These are phyloP conservation scores for Botrytis fragariae DNA, from an alignment of 2,329 filamentous ascomycete species.

Conservation along the genomic window DNA sequence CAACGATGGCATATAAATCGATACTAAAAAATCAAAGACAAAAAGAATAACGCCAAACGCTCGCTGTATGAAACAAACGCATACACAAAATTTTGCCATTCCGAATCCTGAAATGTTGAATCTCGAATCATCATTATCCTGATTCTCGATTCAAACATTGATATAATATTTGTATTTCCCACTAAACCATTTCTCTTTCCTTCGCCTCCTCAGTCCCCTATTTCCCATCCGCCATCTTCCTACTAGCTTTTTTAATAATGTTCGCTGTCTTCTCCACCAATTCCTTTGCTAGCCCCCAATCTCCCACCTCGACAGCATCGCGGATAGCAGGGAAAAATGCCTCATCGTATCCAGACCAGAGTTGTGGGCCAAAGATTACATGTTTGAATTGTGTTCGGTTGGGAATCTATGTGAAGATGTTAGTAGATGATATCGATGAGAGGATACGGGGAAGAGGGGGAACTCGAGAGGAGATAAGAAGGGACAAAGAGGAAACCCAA, in stretches of 20 bases:
- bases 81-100: not conserved
- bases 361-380: constrained; percentile 79
- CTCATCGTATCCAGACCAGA: constrained; percentile 68
- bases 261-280: constrained; percentile 70
- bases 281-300: constrained; percentile 67
- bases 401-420: constrained; percentile 57
- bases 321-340: constrained; percentile 80
- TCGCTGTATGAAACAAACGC: not conserved
- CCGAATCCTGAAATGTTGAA: not conserved
- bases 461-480: not conserved
- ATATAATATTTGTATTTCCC: not conserved
- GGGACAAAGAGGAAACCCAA: not conserved
- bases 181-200: not conserved
- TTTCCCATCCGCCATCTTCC: constrained; percentile 24
- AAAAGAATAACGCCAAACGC: not conserved
- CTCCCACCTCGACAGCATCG: constrained; percentile 69
- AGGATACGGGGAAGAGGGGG: not conserved
- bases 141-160: not conserved
- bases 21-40: not conserved
- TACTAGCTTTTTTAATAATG: constrained; percentile 60
- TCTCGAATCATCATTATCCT: not conserved
- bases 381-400: constrained; percentile 94
- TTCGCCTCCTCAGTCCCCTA: not conserved
- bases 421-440: not conserved
- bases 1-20: not conserved